These are phyloP conservation scores for Diaporthe amygdali DNA, from an alignment of 2,329 filamentous ascomycete genomes.

Conservation along the genomic window DNA sequence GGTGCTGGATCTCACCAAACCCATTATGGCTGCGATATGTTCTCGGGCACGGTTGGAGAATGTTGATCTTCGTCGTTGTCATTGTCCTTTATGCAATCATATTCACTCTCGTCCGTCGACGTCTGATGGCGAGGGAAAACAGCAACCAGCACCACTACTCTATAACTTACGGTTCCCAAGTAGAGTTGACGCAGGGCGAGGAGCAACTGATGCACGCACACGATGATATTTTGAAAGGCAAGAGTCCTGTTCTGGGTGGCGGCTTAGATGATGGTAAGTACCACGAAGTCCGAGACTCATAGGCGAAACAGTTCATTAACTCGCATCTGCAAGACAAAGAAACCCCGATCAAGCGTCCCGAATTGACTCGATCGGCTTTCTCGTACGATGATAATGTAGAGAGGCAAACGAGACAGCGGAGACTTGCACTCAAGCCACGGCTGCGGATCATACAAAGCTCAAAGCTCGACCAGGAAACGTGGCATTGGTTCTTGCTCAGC, in stretches of 20 bases:
- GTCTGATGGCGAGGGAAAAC: constrained; percentile 2
- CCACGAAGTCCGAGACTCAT: background rate
- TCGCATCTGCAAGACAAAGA: background rate
- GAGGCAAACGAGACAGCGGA: background rate
- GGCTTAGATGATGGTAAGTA: background rate
- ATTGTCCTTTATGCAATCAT: constrained; percentile 6
- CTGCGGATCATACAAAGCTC: constrained; percentile 1
- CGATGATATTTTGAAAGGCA: background rate
- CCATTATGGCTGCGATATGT: constrained; percentile 19
- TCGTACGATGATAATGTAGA: constrained; percentile 1
- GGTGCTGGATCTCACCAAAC: constrained; percentile 22
- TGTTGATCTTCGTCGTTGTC: background rate
- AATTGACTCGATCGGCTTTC: background rate
- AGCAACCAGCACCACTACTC: constrained; percentile 10
- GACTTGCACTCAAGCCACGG: background rate
- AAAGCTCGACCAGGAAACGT: constrained; percentile 20
- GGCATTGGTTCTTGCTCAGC: constrained; percentile 23
- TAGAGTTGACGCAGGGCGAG: background rate
- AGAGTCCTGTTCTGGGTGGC: background rate
- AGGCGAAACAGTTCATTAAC: background rate
- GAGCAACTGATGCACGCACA: constrained; percentile 1
- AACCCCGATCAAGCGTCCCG: background rate
- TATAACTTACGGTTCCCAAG: background rate
- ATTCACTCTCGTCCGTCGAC: background rate
- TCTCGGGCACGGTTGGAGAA: constrained; percentile 21